Evolutionary conservation across 2,329 filamentous ascomycete species (phyloP), one percentile per base, ranked within the genome.

Genomic region (Phaeosphaeria sp.): DNA sequence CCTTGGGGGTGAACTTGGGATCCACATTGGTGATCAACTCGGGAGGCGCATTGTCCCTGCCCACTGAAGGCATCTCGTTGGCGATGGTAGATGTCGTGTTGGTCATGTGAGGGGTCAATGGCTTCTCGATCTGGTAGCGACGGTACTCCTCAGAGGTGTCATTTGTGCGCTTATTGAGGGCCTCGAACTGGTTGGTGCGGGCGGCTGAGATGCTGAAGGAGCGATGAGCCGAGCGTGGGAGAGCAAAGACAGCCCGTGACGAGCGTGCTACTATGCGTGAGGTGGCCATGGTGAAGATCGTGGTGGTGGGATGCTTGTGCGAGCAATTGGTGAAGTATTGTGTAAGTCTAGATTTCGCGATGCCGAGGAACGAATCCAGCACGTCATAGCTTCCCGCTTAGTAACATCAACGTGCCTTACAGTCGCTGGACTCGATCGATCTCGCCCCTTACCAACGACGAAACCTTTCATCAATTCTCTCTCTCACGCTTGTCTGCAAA

Each of bases 51-150:
- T 80, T 80, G 62, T 85, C 81, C 52, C 80, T 79, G 58, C 87
- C 87, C 23, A 88, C 80, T 41, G 78, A 83, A 22, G 86, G 86
- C 79, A 88, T 86, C 63, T 87, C 83, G 69, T 88, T 87, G 55
- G 83, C 80, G 69, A 88, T 85, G 11, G 87, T 88, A 9, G 85
- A 88, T 52, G 80, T 88, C 1, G 85, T 87, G 73, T 88, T 88
- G 30, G 87, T 87, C 72, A 89, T 78, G 67, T 87, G 84, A 20
- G 85, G 87, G 64, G 89, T 89, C 27, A 85, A 72, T 1, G 83
- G 78, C 77, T 85, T 88, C 59, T 84, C 80, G 27, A 76, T 83
- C 74, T 89, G 85, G 59, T 79, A 79, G 64, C 85, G 81, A 64
- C 85, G 81, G 71, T 87, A 83, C 49, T 81, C 80, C 52, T 82